Percentiles rank a stretch among this genome's conserved stretches.
Conservation (phyloP, 352 stramenopile genomes). For the Heterotrichella gracilis region DNA sequence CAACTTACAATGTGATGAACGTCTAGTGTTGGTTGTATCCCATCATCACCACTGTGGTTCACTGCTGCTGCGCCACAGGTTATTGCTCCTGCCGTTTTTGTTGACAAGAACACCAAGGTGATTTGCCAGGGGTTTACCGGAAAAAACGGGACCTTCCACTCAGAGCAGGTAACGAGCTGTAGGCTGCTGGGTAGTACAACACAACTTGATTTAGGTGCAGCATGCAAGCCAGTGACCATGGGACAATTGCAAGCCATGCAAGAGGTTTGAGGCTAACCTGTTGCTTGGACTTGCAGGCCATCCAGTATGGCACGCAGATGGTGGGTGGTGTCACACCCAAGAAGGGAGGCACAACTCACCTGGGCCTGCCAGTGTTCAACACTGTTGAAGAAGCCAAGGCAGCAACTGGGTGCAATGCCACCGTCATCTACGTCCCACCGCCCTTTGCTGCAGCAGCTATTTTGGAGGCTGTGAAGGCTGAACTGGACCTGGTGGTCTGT, state of each 20-base stretch:
- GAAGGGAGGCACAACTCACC: conserved; percentile 75
- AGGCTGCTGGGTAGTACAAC: too few relatives aligned
- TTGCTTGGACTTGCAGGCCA: conserved; percentile 36
- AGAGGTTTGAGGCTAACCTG: too few relatives aligned
- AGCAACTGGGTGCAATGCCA: conserved; percentile 55
- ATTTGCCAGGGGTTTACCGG: conserved; percentile 98
- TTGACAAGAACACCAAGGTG: conserved; percentile 95
- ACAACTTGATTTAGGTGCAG: too few relatives aligned
- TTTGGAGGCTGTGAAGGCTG: conserved; percentile 76
- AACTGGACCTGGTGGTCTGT: conserved; percentile 57
- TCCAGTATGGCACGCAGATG: conserved; percentile 97
- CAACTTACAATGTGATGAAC: too few relatives aligned
- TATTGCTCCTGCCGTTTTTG: conserved; percentile 95
- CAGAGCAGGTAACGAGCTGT: conserved; percentile 29
- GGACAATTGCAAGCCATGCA: too few relatives aligned
- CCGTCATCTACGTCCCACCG: conserved; percentile 93
- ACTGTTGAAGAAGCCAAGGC: conserved; percentile 50
- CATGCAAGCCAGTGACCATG: too few relatives aligned
- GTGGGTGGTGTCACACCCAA: conserved; percentile 91
- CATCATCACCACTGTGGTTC: too few relatives aligned
- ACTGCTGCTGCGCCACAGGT: conserved; percentile 69
- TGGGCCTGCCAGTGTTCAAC: conserved; percentile 93
- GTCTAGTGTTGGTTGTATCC: too few relatives aligned
- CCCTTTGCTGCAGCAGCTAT: conserved; percentile 85
- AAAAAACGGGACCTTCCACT: conserved; percentile 98